phyloP scores from a whole-genome alignment of 2,329 filamentous ascomycete genomes.

The Arthroderma sp. region DNA sequence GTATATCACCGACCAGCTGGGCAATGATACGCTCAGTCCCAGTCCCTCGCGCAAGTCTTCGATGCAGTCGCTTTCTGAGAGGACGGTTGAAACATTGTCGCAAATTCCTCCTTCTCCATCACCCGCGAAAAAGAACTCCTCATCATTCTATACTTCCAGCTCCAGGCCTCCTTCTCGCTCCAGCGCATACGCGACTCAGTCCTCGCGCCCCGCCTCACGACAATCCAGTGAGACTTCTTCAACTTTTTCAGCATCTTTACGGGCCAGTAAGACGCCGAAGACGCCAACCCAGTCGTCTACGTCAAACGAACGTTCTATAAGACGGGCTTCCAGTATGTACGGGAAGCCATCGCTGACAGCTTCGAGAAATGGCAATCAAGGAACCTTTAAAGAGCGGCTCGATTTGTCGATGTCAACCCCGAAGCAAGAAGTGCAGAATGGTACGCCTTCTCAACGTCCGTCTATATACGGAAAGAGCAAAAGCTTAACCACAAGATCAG shows the following conservation, averaged over 20 bases:
- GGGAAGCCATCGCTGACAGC: too few relatives aligned
- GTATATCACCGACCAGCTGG: slow-evolving; percentile 14
- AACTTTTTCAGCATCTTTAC: too few relatives aligned
- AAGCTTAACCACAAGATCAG: slow-evolving; percentile 26
- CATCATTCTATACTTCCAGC: slow-evolving; percentile 15
- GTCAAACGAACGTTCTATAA: not conserved
- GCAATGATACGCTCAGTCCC: not conserved
- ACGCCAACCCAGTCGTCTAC: not conserved
- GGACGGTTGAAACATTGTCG: slow-evolving; percentile 74
- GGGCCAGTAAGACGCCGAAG: not conserved
- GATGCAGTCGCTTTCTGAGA: slow-evolving; percentile 38
- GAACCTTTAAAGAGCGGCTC: too few relatives aligned
- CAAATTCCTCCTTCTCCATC: slow-evolving; percentile 66
- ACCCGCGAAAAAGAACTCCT: slow-evolving; percentile 49
- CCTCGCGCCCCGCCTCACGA: slow-evolving; percentile 48
- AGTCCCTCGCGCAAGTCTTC: slow-evolving; percentile 5
- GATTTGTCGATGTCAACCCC: too few relatives aligned
- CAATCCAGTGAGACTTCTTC: too few relatives aligned
- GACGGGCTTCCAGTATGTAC: not conserved
- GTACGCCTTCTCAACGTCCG: too few relatives aligned
- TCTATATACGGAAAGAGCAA: slow-evolving; percentile 30
- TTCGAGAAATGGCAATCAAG: too few relatives aligned
- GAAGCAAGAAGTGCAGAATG: slow-evolving; percentile 2
- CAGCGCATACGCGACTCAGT: slow-evolving; percentile 30
- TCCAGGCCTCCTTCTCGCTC: slow-evolving; percentile 19